Percentiles rank a stretch among this genome's conserved stretches.
Conservation (phyloP, 257 asterid genomes). For the Solanum virginianum region DNA sequence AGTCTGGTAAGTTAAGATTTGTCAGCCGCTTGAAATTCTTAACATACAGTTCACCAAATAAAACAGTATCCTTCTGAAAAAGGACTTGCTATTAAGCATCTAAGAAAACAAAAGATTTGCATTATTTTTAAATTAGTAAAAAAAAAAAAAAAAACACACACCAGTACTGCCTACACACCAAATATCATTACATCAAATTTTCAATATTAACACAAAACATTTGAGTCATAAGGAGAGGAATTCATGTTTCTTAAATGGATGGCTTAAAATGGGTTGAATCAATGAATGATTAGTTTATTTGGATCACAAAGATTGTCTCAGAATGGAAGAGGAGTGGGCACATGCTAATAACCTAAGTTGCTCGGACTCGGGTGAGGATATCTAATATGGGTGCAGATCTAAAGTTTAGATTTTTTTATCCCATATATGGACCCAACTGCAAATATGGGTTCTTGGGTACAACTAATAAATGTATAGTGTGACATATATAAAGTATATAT, state of each 20-base stretch:
- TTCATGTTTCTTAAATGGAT: background rate
- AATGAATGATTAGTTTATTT: background rate
- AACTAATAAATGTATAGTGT: background rate
- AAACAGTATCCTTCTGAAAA: background rate
- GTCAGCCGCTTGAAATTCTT: background rate
- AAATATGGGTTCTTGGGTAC: background rate
- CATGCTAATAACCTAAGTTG: background rate
- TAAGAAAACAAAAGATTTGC: background rate
- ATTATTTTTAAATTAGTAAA: background rate
- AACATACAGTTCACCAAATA: background rate
- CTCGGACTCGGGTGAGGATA: background rate
- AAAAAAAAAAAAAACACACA: background rate
- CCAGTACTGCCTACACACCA: background rate
- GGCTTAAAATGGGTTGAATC: background rate
- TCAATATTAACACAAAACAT: background rate
- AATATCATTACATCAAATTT: background rate
- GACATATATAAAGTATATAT: background rate
- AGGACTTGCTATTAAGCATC: background rate
- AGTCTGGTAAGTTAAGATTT: background rate
- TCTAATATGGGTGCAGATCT: background rate
- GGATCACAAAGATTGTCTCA: background rate
- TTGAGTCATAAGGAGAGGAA: background rate
- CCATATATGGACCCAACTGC: background rate
- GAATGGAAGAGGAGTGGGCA: background rate
- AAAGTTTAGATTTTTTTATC: background rate